Base-by-base conservation (phyloP, 1,284 basidiomycete genomes). In the Melampsora larici-populina region DNA sequence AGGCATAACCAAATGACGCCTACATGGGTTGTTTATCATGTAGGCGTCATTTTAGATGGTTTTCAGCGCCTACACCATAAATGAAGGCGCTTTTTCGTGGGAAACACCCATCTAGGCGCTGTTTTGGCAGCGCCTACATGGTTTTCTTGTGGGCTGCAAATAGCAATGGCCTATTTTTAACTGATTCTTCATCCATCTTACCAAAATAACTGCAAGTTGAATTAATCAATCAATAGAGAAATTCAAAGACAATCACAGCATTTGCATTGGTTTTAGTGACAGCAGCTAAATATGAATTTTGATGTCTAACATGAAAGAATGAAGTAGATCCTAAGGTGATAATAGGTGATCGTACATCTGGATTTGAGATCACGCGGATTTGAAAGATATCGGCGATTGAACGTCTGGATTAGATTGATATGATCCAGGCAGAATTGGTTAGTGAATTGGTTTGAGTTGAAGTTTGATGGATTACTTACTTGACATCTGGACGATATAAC, bases 361-460 rank as follows among this genome's bases (percentile, higher is more conserved):
- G 92, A 85, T 96, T 97, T 29, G 95, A 96, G 79, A 99, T 91
- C 82, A 99, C 97, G 85, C 99, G 96, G 83, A 97, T 97, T 80
- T 94, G 89, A 85, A 97, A 97, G 51, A 97, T 94, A 84, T 97
- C 94, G 48, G 94, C 92, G 81, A 97, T 96, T n/a, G 94, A 94
- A 65, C 94, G 93, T 86, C 94, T n/a, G n/a, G n/a, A n/a, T n/a
- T n/a, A n/a, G n/a, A n/a, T n/a, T n/a, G n/a, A n/a, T n/a, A 97
- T 70, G 1, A 64, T 40, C 29, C 67, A 40, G 43, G 29, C 51
- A 17, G 18, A 58, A 33, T 67, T 74, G n/a, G n/a, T n/a, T n/a
- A n/a, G n/a, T n/a, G n/a, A n/a, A 17, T 1, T 24, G 33, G 13
- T 26, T n/a, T 18, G 33, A 65, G 74, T n/a, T 29, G 33, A 62